Base-by-base conservation (phyloP, 2,329 filamentous ascomycete genomes). In the Chaetomium sp. region DNA sequence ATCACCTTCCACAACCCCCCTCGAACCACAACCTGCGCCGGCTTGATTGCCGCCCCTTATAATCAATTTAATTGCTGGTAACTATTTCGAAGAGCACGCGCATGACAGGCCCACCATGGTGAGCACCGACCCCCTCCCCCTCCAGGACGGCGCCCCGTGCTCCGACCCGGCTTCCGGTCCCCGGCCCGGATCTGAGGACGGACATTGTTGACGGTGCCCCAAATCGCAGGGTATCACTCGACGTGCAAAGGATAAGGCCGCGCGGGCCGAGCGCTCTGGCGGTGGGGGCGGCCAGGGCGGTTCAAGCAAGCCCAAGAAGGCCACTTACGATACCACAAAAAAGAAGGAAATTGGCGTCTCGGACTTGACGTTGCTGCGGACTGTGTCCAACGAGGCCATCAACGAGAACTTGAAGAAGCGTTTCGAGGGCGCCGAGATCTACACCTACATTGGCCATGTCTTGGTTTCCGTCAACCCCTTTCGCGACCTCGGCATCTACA, bases 311-410 rank as follows among this genome's bases (percentile, higher is more conserved):
- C 92, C 96, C 72, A 94, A 93, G 80, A 98, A 98, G 82, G 95
- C 95, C 69, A 92, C 91, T 67, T 99, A 96, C 80, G 95, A 99
- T 78, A 92, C 88, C 67, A 91, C 89, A 70, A 98, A 98, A 85
- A 99, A 98, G 88, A 98, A 97, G 86, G 93, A 99, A 79, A 95
- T 99, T 72, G 95, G 95, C 70, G 95, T 99, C 62, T 97, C 95
- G 62, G 95, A 99, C 83, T 85, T 99, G 76, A 99, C 95, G 4
- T 83, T 99, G 73, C 90, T 99, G 75, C 97, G 93, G 83, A 98
- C 98, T 79, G 96, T 99, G 70, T 97, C 93, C 70, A 98, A 99
- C 78, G 95, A 99, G 78, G 93, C 94, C 67, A 99, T 99, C 83
- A 99, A 99, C 81, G 95, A 98, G 64, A 99, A 99, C 78, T 78